Base-by-base conservation (phyloP, 352 stramenopile species). In the Elongisporangium prolatum region DNA sequence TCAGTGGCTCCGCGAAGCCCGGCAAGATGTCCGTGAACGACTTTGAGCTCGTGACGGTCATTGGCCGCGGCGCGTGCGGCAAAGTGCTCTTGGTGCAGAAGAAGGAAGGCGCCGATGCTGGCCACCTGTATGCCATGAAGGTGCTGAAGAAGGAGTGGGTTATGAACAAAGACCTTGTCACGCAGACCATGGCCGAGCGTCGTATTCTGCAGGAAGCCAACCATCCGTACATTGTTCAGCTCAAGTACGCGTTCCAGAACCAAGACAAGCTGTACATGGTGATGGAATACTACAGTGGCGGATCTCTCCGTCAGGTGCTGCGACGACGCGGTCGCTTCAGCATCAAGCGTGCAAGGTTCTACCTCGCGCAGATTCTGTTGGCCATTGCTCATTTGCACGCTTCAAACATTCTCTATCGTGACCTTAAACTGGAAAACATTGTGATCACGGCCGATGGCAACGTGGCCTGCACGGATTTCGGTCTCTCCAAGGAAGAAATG, bases 181-280 rank as follows among this genome's bases (percentile, higher is more conserved):
- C 74, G 21, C 77, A 88, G 57, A 89, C 80, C n/a, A 89, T 89
- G 80, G 80, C 80, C 54, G 80, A 89, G 63, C 74, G 80, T 51
- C 77, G 75, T 34, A 89, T 89, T 44, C 67, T 89, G 11, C 80
- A 89, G 50, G 80, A 89, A 66, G 80, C 80, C 40, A 76, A 86
- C 60, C 80, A 89, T 61, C 80, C 80, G 53, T 89, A 88, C 69
- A 89, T 89, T 54, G 80, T 89, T 10, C 80, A 88, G 67, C 68
- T 89, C 10, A 72, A 82, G 56, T 89, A 86, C 53, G 80, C 80
- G 21, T 89, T 89, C 67, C 80, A 89, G 65, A 89, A 88, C 64
- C 77, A 86, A 52, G 77, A 89, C 69, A 89, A 89, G 61, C 68
- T 89, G 14, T 89, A 89, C 66, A 89, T 89, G 80, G 80, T 89